Conservation (phyloP, 108 stramenopile genomes). For the Thalassiosira profunda region DNA sequence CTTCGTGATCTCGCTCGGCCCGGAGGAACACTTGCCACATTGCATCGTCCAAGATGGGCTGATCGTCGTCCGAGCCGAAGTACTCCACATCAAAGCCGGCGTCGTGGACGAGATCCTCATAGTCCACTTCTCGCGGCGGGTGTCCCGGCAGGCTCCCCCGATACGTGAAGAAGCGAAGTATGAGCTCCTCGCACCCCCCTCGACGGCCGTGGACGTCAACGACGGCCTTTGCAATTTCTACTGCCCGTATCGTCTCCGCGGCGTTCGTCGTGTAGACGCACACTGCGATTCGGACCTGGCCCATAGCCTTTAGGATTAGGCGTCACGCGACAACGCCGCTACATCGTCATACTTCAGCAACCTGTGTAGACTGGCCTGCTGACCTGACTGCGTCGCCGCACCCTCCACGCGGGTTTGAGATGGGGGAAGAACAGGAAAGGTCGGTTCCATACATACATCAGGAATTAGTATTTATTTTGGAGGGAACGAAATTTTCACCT, state of each 20-base stretch:
- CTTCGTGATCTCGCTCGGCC: constrained; percentile 13
- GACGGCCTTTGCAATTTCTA: constrained; percentile 32
- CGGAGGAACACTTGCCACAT: constrained; percentile 26
- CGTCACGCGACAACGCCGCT: too few species aligned
- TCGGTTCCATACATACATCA: too few species aligned
- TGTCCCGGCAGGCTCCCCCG: constrained; percentile 4
- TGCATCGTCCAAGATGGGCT: constrained; percentile 14
- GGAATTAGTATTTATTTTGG: too few species aligned
- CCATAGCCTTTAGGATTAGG: too few species aligned
- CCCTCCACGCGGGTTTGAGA: too few species aligned
- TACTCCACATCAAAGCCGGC: constrained; percentile 26
- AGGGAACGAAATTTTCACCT: too few species aligned
- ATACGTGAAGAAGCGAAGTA: constrained; percentile 29
- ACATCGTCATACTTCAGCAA: too few species aligned
- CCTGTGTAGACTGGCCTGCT: too few species aligned
- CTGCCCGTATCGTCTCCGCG: constrained; percentile 16
- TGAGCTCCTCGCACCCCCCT: constrained; percentile 2
- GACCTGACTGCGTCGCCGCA: too few species aligned
- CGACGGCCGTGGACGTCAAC: neutral
- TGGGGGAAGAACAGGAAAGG: too few species aligned
- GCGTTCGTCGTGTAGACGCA: constrained; percentile 37
- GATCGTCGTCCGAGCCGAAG: constrained; percentile 12
- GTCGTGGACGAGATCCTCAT: constrained; percentile 17
- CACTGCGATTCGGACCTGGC: constrained; percentile 38
- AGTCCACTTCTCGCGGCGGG: constrained; percentile 12